Evolutionary conservation across 1,284 basidiomycete genomes (phyloP), one percentile per base, ranked within the genome.

Genomic region (Salmacisia buchloeana): DNA sequence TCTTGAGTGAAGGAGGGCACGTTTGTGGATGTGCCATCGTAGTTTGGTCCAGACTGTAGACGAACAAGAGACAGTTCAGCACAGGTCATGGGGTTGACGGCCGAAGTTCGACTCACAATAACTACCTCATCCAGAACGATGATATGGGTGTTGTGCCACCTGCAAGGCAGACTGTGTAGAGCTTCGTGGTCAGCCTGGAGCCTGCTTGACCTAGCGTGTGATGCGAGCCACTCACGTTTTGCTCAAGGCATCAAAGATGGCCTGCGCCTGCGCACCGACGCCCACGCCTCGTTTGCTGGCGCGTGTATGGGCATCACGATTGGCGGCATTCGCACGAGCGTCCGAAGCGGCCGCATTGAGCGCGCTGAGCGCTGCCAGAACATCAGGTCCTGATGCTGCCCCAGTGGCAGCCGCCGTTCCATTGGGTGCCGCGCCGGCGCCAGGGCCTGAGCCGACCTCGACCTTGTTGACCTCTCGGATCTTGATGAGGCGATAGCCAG

Each of bases 191-290:
- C 41, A 27, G 3, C 35, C 5, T 6, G 3, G n/a, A n/a, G n/a
- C n/a, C n/a, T n/a, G n/a, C n/a, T n/a, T n/a, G n/a, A n/a, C n/a
- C n/a, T n/a, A n/a, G n/a, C n/a, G n/a, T n/a, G n/a, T n/a, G n/a
- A n/a, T n/a, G n/a, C n/a, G n/a, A n/a, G n/a, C n/a, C 25, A 75
- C 75, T 67, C 61, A 77, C 74, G 77, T 79, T 43, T 79, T 79
- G 68, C 69, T 74, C 12, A 79, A 54, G 12, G 70, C 75, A 43
- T 78, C 76, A 36, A 78, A 79, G 23, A 76, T 63, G 7, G 61
- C 65, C 62, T 77, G 75, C 25, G 69, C 75, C 23, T 69, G 54
- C 35, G 68, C 66, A 12, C 67, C 67, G 13, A 67, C 66, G 18
- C 54, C 66, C 33, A 60, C 61, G 21, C 65, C 65, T 25, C 61